Percentiles rank a stretch among this genome's conserved stretches.
These are phyloP conservation scores for Neospora caninum DNA, from an alignment of 169 alveolate species.

Conservation along the genomic window DNA sequence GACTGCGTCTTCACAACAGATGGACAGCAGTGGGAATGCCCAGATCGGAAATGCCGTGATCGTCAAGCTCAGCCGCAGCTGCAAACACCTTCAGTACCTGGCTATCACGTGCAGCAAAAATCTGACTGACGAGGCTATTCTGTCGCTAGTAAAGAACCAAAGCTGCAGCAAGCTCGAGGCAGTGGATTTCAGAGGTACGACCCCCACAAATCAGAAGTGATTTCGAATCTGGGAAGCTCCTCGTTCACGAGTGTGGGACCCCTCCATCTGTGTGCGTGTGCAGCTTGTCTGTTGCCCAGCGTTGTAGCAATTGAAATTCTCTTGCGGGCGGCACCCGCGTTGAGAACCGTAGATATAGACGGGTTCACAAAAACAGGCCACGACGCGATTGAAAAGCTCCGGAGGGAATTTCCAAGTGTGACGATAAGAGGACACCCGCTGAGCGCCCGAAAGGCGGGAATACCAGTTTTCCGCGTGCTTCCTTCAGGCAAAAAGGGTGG, in stretches of 20 bases:
- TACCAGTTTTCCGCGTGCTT: slow-evolving; percentile 23
- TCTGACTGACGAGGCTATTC: not conserved
- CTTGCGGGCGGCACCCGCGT: not conserved
- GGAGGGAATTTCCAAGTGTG: not conserved
- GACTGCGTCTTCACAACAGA: not conserved
- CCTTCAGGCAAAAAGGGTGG: slow-evolving; percentile 17
- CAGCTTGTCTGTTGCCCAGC: slow-evolving; percentile 11
- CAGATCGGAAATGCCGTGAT: not conserved
- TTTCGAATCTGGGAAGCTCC: not conserved
- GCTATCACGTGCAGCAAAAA: slow-evolving; percentile 8
- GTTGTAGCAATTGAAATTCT: not conserved
- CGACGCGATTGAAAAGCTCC: not conserved
- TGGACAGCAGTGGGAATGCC: slow-evolving; percentile 37
- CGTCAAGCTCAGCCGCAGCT: not conserved
- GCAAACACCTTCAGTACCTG: not conserved
- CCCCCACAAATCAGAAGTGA: not conserved
- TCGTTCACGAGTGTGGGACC: not conserved
- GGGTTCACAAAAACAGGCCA: not conserved
- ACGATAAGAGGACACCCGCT: not conserved
- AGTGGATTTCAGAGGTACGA: slow-evolving; percentile 27
- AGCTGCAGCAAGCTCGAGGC: slow-evolving; percentile 5
- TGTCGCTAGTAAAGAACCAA: slow-evolving; percentile 26
- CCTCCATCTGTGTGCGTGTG: not conserved
- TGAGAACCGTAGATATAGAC: not conserved
- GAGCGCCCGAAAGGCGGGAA: not conserved